Conservation (phyloP, 192 early-diverging fungal species). For the Coemansia sp. region DNA sequence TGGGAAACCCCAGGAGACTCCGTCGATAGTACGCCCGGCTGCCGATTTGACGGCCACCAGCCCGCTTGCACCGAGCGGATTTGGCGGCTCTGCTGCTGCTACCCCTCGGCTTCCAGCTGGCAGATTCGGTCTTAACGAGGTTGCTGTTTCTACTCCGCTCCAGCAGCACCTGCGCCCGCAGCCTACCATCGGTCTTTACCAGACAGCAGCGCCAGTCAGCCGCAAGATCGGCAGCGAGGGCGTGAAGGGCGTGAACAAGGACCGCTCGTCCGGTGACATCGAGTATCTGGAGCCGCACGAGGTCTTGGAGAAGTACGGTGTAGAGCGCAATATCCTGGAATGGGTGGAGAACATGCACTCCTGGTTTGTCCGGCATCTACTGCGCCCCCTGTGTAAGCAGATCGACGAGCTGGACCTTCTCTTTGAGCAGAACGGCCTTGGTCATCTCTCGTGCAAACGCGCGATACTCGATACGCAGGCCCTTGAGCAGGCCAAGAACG, state of each 20-base stretch:
- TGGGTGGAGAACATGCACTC: slow-evolving; percentile 51
- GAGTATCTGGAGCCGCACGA: slow-evolving; percentile 52
- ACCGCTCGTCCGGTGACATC: slow-evolving; percentile 16
- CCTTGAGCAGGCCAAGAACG: slow-evolving; percentile 32
- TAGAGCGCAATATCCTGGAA: slow-evolving; percentile 34
- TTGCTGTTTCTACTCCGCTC: slow-evolving; percentile 26
- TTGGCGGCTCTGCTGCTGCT: slow-evolving; percentile 9
- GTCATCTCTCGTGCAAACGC: slow-evolving; percentile 41
- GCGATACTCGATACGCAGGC: slow-evolving; percentile 34
- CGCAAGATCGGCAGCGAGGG: slow-evolving; percentile 30
- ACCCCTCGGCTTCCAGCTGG: slow-evolving; percentile 40
- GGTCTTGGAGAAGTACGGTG: slow-evolving; percentile 41
- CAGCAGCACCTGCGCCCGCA: slow-evolving; percentile 42
- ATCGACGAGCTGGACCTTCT: slow-evolving; percentile 44
- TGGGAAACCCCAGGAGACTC: slow-evolving; percentile 19
- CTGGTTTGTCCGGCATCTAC: slow-evolving; percentile 52
- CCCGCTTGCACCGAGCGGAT: neutral
- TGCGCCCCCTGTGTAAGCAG: slow-evolving; percentile 44
- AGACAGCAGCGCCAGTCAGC: slow-evolving; percentile 41
- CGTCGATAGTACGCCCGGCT: slow-evolving; percentile 14
- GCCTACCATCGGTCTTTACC: slow-evolving; percentile 46
- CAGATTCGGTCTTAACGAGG: slow-evolving; percentile 21
- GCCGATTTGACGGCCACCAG: slow-evolving; percentile 12
- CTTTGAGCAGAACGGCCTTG: slow-evolving; percentile 41
- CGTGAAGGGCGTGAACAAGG: slow-evolving; percentile 28